Base-by-base conservation (phyloP, 148 eudicot genomes). In the Simmondsia chinensis region DNA sequence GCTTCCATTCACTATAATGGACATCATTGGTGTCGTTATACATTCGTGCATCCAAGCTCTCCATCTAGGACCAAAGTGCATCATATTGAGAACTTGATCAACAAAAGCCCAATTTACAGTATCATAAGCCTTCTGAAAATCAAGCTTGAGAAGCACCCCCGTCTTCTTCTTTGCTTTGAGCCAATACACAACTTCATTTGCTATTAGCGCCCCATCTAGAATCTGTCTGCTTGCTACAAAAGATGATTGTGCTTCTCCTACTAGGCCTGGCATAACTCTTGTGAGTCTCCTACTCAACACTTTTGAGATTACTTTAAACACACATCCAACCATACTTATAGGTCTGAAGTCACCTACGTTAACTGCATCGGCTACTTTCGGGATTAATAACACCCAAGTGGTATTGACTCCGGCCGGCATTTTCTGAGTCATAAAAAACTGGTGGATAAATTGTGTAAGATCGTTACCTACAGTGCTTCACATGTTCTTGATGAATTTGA, bases 71-170 rank as follows among this genome's bases (percentile, higher is more conserved):
- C 48, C 33, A 15, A 43, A 23, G 7, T 13, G 3, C 30, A 43
- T 23, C 33, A 2, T 14, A 5, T 43, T 3, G 4, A 43, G 16
- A 1, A 43, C 20, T 1, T 3, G 9, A 43, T n/a, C 18, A 1
- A 43, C 7, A n/a, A 0, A 4, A 1, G 5, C 33, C 48, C 32
- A 23, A n/a, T 26, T 20, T 1, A 23, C 5, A 3, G 6, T 21
- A 14, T 41, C 46, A 41, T 20, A 41, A 2, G 28, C 46, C 22
- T 41, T 41, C n/a, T 34, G 39, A 34, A 34, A 34, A 34, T 34
- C 39, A 6, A 34, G 39, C 13, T 34, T 34, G 7, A 41, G 46
- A 1, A 41, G 46, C 1, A 21, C 14, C 1, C 46, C 29, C 4
- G 1, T 4, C 8, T 8, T 41, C 1, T 41, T 41, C 3, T 11